phyloP scores from a whole-genome alignment of 2,329 filamentous ascomycete species.

The Trichocomaceae sp. region DNA sequence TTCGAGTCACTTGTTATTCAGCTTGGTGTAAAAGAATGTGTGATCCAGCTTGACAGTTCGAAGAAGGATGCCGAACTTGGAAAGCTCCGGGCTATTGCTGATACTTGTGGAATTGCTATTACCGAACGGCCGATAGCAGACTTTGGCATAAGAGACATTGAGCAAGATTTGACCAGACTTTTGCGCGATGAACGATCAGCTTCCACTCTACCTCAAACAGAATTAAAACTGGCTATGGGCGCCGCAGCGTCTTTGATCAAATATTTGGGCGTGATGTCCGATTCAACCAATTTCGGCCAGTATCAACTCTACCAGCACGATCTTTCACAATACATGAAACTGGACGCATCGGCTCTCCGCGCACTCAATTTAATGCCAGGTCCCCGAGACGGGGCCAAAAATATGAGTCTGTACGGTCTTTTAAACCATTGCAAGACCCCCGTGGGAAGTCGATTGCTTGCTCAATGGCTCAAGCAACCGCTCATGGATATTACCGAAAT shows the following conservation, averaged over 20 bases:
- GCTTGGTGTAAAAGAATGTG: conserved; percentile 86
- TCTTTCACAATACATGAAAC: conserved; percentile 93
- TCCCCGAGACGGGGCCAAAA: conserved; percentile 88
- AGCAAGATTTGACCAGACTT: conserved; percentile 83
- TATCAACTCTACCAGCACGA: conserved; percentile 98
- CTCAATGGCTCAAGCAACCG: conserved; percentile 97
- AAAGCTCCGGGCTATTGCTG: conserved; percentile 82
- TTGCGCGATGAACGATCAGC: conserved; percentile 78
- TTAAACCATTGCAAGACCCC: conserved; percentile 98
- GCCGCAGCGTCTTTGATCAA: conserved; percentile 90
- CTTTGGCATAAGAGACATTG: conserved; percentile 85
- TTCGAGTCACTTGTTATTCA: conserved; percentile 96
- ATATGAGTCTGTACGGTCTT: conserved; percentile 90
- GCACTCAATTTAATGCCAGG: conserved; percentile 97
- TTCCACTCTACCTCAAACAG: conserved; percentile 75
- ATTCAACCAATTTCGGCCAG: conserved; percentile 91
- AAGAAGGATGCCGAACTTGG: conserved; percentile 82
- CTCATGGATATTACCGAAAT: conserved; percentile 88
- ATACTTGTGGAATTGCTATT: conserved; percentile 85
- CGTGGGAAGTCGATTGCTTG: conserved; percentile 77
- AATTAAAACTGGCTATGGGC: conserved; percentile 93
- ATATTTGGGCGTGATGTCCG: conserved; percentile 83
- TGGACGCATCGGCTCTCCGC: conserved; percentile 88
- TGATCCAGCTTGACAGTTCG: conserved; percentile 70
- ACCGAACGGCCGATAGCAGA: conserved; percentile 70